Evolutionary conservation across 202 grass and related monocot species (phyloP), one percentile per base, ranked within the genome.

Genomic region (Zoysia matrella): DNA sequence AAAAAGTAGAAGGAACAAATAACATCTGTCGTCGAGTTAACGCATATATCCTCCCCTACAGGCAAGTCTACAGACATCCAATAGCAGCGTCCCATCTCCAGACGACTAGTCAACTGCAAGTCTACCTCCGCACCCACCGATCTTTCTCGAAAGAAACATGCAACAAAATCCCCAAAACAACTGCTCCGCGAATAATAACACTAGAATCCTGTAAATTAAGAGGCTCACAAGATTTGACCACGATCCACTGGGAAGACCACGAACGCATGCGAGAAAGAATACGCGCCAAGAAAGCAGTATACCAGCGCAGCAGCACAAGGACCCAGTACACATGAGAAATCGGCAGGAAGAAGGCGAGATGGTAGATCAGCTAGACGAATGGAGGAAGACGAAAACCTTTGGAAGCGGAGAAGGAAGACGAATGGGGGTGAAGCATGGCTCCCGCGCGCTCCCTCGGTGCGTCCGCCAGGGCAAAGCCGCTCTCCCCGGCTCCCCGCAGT

Each of bases 381-480:
- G 22, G 68, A 65, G 75, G 18, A 48, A 70, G 47, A 81, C n/a
- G 71, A 60, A 40, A 48, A 87, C 85, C 85, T 87, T 77, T 77
- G 66, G 73, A 72, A 82, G 43, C 73, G 42, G 74, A 65, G 7
- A 72, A 87, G 22, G 65, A 65, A 55, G 78, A 81, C 2, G 71
- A 87, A 64, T 78, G 22, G 6, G 73, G 72, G 13, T 51, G 78
- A 71, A 82, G 73, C 79, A 87, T 87, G 79, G 73, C 79, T 63
- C 65, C 73, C 72, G 71, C 79, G 22, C 79, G 56, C 85, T 86
- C 72, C 47, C 79, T 87, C 66, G 78, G 49, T 77, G 85, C 79
- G 78, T 87, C 85, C 78, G 55, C 55, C 85, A 15, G 30, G 5
- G 40, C 54, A 4, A 68, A 53, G 53, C 72, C 64, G 48, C 65